Evolutionary conservation across 768 basidiomycete species (phyloP).

Genomic region (Strobilomyces echinocephalus): DNA sequence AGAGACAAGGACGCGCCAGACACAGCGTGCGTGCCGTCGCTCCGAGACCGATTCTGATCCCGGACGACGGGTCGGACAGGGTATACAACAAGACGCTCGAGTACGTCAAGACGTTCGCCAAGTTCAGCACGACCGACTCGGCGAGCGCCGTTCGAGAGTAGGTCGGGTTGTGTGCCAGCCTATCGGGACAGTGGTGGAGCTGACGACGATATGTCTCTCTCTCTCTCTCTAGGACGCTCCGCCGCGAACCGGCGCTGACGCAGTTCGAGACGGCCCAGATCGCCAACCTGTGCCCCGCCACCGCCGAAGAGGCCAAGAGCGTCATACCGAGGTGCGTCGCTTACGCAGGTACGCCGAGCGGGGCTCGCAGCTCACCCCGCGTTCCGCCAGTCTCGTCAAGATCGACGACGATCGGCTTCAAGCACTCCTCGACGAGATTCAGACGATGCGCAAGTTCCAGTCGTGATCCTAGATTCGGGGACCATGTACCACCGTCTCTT

Average conservation of each 20-base stretch:
- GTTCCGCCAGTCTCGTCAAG: constrained; percentile 65
- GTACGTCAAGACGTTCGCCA: constrained; percentile 87
- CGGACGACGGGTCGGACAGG: constrained; percentile 32
- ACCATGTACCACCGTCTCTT: not conserved
- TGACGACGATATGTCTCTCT: not conserved
- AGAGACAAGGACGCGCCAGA: constrained; percentile 84
- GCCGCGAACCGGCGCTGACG: constrained; percentile 73
- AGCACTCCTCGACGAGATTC: constrained; percentile 78
- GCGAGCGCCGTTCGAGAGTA: constrained; percentile 86
- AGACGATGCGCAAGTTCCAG: constrained; percentile 88
- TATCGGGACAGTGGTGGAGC: not conserved
- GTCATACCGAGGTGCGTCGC: constrained; percentile 76
- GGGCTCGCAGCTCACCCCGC: not conserved
- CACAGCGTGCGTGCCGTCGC: constrained; percentile 55
- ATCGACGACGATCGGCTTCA: constrained; percentile 86
- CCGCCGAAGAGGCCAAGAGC: constrained; percentile 88
- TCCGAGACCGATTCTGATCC: not conserved
- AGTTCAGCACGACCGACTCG: constrained; percentile 82
- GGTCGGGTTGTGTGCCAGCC: constrained; percentile 20
- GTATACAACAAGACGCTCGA: constrained; percentile 92
- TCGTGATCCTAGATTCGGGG: constrained; percentile 38
- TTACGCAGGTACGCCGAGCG: too few relatives aligned
- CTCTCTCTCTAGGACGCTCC: constrained; percentile 71
- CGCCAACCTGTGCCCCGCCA: constrained; percentile 83
- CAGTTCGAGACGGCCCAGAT: constrained; percentile 93